These are phyloP conservation scores for Falciphora oryzae DNA, from an alignment of 2,329 filamentous ascomycete species.

Conservation along the genomic window DNA sequence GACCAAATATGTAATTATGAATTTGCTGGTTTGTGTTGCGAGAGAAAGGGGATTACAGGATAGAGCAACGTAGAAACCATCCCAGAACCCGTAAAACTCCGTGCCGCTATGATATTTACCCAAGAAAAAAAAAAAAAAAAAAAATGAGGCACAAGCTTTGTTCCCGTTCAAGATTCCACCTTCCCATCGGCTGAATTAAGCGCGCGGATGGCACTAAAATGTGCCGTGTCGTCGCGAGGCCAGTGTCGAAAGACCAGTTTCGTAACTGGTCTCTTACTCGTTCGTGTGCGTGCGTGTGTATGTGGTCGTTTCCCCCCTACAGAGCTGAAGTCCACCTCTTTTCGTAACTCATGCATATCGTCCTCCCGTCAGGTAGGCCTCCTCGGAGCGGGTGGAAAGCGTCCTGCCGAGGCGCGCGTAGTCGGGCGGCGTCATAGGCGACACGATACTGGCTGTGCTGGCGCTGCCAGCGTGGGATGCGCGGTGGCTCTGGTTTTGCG, in stretches of 20 bases:
- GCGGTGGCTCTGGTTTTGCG: not conserved
- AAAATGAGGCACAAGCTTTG: not conserved
- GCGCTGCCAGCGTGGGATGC: constrained; percentile 1
- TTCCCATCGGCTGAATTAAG: not conserved
- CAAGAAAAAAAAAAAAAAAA: not conserved
- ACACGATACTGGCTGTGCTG: constrained; percentile 24
- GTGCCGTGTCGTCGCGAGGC: no score
- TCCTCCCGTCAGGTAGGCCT: constrained; percentile 27
- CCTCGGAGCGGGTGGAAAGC: constrained; percentile 36
- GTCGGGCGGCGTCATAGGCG: constrained; percentile 27
- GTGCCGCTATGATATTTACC: not conserved
- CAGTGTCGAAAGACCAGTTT: not conserved
- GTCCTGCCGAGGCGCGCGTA: constrained; percentile 26
- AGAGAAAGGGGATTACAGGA: not conserved
- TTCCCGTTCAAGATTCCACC: no score
- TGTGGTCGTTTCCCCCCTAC: no score
- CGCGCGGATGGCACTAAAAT: no score
- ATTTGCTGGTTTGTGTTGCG: not conserved
- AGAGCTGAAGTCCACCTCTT: no score
- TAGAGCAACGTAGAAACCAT: not conserved
- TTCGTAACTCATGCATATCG: constrained; percentile 17
- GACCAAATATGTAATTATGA: not conserved
- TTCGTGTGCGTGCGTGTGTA: no score
- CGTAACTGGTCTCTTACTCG: not conserved
- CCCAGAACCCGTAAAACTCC: not conserved